Evolutionary conservation across 2,329 filamentous ascomycete species (phyloP), one percentile per base, ranked within the genome.

Genomic region (Dactylonectria macrodidyma): DNA sequence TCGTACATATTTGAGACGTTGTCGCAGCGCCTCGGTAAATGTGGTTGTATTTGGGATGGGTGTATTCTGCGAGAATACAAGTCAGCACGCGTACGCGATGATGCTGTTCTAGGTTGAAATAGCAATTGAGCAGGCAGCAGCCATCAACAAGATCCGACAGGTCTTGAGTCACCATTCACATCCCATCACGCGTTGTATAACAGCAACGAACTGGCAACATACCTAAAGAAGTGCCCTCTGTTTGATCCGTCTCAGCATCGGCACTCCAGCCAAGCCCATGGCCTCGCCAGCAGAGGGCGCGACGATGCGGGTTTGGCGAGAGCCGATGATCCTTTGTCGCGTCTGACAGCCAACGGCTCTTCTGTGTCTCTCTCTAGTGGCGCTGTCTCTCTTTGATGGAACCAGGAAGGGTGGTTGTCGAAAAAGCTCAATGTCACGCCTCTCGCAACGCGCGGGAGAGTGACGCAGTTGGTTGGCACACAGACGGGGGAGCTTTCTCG

Each of bases 201-300:
- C 19, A 30, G 26, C 26, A 30, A 30, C 19, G 26, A 30, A 30
- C 26, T 30, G 26, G 14, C n/a, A 56, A 75, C 75, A 50, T 68
- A 77, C 75, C 75, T 77, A 77, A 65, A 74, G 63, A 72, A 72
- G 64, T 73, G 71, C 74, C 76, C 76, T 75, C 66, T 73, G 74
- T 74, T 78, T 77, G 47, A 72, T 80, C 74, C 76, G 75, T 72
- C 71, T 73, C 69, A 62, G 71, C 73, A 67, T 71, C 73, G 67
- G 65, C 66, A 48, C 73, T 75, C 60, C 63, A 75, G 66, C 73
- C 73, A 79, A 79, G 77, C 78, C 77, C 80, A 81, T 81, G 78
- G 78, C 80, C 79, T 77, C 71, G 57, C 72, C 62, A 62, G 59
- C 60, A 56, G 44, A 64, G 41, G 58, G 61, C 64, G 62, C 51